Evolutionary conservation across 176 grass and related monocot genomes (phyloP), one percentile per base, ranked within the genome.

Genomic region (maize (Zea mays)): DNA sequence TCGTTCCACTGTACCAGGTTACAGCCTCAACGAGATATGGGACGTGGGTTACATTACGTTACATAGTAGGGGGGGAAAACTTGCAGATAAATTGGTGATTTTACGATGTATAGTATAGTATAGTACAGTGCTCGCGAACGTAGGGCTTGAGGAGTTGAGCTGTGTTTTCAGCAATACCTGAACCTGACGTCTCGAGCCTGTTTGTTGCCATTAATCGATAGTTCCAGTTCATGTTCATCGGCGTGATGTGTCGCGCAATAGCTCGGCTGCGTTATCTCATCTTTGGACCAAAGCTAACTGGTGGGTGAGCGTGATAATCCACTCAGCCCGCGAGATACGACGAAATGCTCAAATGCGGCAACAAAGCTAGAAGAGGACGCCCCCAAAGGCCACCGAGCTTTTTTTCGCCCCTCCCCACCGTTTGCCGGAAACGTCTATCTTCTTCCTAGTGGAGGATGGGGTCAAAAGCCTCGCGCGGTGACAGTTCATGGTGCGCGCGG

Each of bases 351-450:
- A 54, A n/a, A 65, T 5, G 33, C 4, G 39, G 15, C 60, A 39
- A 50, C 33, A 77, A 77, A 52, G 46, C 16, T 48, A 21, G 4
- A 42, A 55, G 38, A 74, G 34, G 7, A 34, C 6, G 4, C 27
- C 65, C 50, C 39, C 72, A 57, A 87, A 87, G 38, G 60, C 7
- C 10, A 19, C 79, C 11, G n/a, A 33, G 58, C 67, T 27, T 64
- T 82, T 73, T 51, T 16, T 15, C 7, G 6, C 15, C 14, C 71
- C 9, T n/a, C 44, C 75, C 27, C 48, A 36, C 27, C 27, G 27
- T 27, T 27, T 27, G 27, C 27, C 27, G 1, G 27, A 27, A 27
- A 27, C 27, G 27, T 27, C 27, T 27, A 27, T 27, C 27, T 27
- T 27, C 27, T 27, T 27, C 27, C 27, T 27, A 27, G 27, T 27